phyloP scores from a whole-genome alignment of 2,329 filamentous ascomycete species.

The Trichoderma semiorbis region DNA sequence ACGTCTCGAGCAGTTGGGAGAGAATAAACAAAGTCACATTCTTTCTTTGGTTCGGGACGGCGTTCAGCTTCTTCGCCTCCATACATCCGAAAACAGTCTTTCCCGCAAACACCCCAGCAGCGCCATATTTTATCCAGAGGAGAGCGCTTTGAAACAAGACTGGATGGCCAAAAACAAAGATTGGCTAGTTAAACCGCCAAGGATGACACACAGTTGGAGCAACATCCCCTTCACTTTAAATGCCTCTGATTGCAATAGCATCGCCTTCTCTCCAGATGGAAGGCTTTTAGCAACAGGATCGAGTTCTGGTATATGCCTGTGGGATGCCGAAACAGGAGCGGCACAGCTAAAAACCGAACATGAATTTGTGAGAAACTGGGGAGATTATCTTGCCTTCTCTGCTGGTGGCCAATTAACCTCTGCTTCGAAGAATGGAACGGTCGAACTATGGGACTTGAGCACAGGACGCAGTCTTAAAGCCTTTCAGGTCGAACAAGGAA shows the following conservation, averaged over 20 bases:
- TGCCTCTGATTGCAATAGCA: no score
- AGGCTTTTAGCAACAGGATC: background rate
- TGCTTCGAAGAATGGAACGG: accelerated
- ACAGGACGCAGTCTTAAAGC: background rate
- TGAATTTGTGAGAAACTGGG: no score
- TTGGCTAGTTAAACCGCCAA: background rate
- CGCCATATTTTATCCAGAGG: background rate
- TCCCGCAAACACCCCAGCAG: background rate
- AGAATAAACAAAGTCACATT: background rate
- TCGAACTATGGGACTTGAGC: accelerated
- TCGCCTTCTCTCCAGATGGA: background rate
- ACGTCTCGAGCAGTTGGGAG: accelerated
- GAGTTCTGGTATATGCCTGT: accelerated
- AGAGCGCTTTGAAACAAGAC: background rate
- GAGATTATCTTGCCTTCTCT: background rate
- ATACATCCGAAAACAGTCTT: accelerated
- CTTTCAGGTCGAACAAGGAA: accelerated
- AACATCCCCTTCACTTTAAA: background rate
- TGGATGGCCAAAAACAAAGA: background rate
- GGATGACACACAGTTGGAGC: background rate
- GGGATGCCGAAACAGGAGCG: background rate
- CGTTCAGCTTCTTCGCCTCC: accelerated
- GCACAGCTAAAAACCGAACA: background rate
- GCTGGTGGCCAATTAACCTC: background rate
- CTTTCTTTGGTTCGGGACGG: background rate